Evolutionary conservation across 148 eudicot genomes (phyloP).

Genomic region (Vaccinium corymbosum): DNA sequence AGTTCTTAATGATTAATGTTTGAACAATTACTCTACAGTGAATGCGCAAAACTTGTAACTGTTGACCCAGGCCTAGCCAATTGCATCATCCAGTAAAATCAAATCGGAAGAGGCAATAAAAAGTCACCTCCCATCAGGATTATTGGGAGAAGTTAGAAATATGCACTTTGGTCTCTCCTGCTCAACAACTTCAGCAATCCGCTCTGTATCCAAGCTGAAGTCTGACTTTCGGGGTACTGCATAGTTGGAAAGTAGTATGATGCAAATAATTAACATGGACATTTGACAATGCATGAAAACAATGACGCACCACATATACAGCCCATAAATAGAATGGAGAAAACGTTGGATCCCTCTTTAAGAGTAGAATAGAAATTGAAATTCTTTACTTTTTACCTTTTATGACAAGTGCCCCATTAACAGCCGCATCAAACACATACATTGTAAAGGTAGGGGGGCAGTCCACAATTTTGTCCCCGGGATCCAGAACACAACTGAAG

Average conservation of each 20-base stretch:
- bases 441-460: constrained; percentile 98
- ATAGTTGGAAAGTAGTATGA: constrained; percentile 10
- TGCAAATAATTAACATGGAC: background rate
- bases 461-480: constrained; percentile 93
- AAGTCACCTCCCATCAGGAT: constrained; percentile 95
- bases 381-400: constrained; percentile 49
- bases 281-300: constrained; percentile 1
- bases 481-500: constrained; percentile 91
- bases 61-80: background rate
- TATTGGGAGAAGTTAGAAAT: constrained; percentile 93
- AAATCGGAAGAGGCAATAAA: background rate
- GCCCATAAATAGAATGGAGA: background rate
- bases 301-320: background rate
- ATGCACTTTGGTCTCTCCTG: constrained; percentile 89
- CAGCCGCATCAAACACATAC: constrained; percentile 98
- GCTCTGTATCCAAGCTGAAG: constrained; percentile 80
- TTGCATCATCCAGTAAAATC: background rate
- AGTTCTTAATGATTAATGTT: background rate
- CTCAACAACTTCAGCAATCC: constrained; percentile 57
- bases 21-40: background rate
- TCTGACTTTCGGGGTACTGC: constrained; percentile 82
- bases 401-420: constrained; percentile 74
- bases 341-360: background rate
- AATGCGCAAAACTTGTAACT: background rate
- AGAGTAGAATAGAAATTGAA: background rate